phyloP scores from a whole-genome alignment of 202 grass and related monocot species.

The Schoenoplectus triqueter region DNA sequence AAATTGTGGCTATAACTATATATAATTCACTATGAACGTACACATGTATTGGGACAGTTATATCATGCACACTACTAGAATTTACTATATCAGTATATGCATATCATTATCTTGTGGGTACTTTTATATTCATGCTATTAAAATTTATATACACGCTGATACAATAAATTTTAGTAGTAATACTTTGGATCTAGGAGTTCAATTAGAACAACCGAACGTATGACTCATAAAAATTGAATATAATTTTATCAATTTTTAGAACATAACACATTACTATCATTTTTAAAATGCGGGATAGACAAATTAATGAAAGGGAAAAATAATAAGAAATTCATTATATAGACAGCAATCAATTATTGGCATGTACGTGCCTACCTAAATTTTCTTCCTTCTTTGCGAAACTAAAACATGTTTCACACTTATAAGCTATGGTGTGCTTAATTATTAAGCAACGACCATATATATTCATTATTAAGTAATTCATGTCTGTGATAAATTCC shows the following conservation, averaged over 20 bases:
- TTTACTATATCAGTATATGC: too few species aligned
- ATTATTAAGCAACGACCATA: constrained; percentile 11
- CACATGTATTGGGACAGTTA: too few species aligned
- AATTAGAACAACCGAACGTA: not conserved
- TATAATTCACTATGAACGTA: too few species aligned
- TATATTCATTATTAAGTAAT: not conserved
- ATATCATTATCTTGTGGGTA: too few species aligned
- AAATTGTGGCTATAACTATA: too few species aligned
- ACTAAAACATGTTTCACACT: constrained; percentile 21
- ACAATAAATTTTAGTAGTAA: too few species aligned
- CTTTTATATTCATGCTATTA: too few species aligned
- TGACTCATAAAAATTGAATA: not conserved
- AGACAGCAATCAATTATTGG: constrained; percentile 7
- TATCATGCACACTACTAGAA: too few species aligned
- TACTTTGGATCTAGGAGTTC: not conserved
- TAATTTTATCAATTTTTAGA: not conserved
- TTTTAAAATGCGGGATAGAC: not conserved
- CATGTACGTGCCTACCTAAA: not conserved
- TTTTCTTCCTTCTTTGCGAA: not conserved
- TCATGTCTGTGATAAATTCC: not conserved
- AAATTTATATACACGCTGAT: too few species aligned
- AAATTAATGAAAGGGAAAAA: not conserved
- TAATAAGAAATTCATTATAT: not conserved
- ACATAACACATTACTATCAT: not conserved
- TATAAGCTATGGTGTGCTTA: not conserved